Evolutionary conservation across 2,329 filamentous ascomycete species (phyloP), one percentile per base, ranked within the genome.

Genomic region (Colletotrichum sp.): DNA sequence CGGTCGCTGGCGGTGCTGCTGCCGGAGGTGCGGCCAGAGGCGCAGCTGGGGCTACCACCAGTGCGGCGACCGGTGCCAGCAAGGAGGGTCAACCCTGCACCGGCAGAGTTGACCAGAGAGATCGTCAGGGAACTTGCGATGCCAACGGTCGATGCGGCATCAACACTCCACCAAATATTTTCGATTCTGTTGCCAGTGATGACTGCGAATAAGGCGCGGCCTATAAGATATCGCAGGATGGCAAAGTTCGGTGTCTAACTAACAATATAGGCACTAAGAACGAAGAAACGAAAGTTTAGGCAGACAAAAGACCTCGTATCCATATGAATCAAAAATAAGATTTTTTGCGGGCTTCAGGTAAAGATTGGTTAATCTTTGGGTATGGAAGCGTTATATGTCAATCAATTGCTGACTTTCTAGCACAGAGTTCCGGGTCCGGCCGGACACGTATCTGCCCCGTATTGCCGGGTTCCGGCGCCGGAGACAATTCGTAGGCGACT

Each of bases 341-440:
- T 24, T 24, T 24, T 24, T 24, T 24, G 21, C 21, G 21, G 21
- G 21, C 21, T 24, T 43, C 38, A n/a, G 18, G 16, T 9, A 43
- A 48, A 21, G 10, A 48, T 48, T 13, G 5, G n/a, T 6, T 10
- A 48, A 21, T 1, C 5, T 10, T 21, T 7, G 10, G 0, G 43
- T 21, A 21, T 13, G 3, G 43, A 48, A 21, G 43, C n/a, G 43
- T n/a, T 13, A 1, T 7, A 48, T 48, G 10, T 48, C n/a, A 48
- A 48, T 21, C 10, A 7, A 13, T 0, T 21, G 0, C n/a, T 21
- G 18, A n/a, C 18, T 21, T 21, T 13, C n/a, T 7, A 21, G 10
- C 43, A 7, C 18, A 21, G n/a, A 21, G n/a, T 52, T 21, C 7
- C 43, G n/a, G n/a, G 43, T 52, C 43, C 43, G 43, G n/a, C n/a